Conservation (phyloP, 1,284 basidiomycete species). For the Sporisorium iseilematis-ciliati region DNA sequence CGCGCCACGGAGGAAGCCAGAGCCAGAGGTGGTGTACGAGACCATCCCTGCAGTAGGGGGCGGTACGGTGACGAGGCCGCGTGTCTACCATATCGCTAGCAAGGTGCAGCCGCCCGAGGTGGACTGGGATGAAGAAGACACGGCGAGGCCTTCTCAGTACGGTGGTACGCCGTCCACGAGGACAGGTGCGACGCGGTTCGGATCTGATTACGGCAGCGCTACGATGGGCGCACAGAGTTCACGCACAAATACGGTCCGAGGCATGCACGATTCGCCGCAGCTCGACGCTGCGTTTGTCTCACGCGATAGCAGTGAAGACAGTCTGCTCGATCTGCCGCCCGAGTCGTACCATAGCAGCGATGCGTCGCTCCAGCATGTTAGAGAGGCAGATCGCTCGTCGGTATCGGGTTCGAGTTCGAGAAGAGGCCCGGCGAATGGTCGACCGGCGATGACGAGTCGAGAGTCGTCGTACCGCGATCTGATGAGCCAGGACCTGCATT, state of each 20-base stretch:
- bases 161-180: constrained; percentile 42
- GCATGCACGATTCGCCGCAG: constrained; percentile 34
- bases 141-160: constrained; percentile 47
- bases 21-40: constrained; percentile 72
- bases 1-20: constrained; percentile 17
- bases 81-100: constrained; percentile 80
- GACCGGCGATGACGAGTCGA: constrained; percentile 20
- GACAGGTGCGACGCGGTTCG: constrained; percentile 45
- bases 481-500: constrained; percentile 20
- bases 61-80: constrained; percentile 79
- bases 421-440: constrained; percentile 1
- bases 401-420: constrained; percentile 24
- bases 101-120: constrained; percentile 71
- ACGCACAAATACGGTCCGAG: constrained; percentile 43
- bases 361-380: constrained; percentile 17
- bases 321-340: constrained; percentile 45
- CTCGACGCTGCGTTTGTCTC: constrained; percentile 30
- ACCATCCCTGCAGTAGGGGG: constrained; percentile 83
- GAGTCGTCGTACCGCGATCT: constrained; percentile 40
- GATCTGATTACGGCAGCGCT: constrained; percentile 48
- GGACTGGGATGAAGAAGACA: constrained; percentile 53
- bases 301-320: constrained; percentile 47
- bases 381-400: constrained; percentile 22
- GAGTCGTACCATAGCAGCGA: constrained; percentile 52
- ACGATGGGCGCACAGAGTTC: constrained; percentile 50